These are phyloP conservation scores for Zymoseptoria ardabiliae DNA, from an alignment of 2,329 filamentous ascomycete genomes.

Conservation along the genomic window DNA sequence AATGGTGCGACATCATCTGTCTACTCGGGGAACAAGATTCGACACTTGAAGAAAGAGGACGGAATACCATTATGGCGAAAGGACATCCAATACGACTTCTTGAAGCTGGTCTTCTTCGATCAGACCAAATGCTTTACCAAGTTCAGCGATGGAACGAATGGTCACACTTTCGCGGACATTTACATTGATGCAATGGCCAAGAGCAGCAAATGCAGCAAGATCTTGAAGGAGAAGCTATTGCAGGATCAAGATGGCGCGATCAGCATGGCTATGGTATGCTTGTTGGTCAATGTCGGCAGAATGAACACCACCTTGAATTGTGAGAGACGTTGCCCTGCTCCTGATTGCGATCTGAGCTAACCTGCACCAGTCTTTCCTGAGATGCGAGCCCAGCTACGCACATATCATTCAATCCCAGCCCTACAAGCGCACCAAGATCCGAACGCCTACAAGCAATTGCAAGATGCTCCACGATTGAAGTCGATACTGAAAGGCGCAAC, in stretches of 20 bases:
- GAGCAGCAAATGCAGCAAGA: conserved; percentile 98
- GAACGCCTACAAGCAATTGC: conserved; percentile 93
- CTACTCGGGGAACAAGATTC: conserved; percentile 67
- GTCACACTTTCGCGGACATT: conserved; percentile 76
- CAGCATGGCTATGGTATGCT: conserved; percentile 98
- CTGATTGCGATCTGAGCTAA: conserved; percentile 14
- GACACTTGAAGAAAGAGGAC: conserved; percentile 82
- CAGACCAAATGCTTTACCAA: conserved; percentile 77
- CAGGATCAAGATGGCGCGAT: conserved; percentile 87
- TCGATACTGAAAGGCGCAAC: conserved; percentile 96
- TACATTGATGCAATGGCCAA: conserved; percentile 98
- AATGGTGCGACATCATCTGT: conserved; percentile 60
- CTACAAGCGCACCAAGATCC: conserved; percentile 91
- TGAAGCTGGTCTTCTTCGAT: conserved; percentile 72
- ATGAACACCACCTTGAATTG: conserved; percentile 99
- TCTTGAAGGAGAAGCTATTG: conserved; percentile 90
- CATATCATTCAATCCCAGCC: conserved; percentile 95
- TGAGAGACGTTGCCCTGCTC: conserved; percentile 39
- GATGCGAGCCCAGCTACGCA: conserved; percentile 95
- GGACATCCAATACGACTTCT: conserved; percentile 84
- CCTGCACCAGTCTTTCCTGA: conserved; percentile 77
- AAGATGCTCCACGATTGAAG: conserved; percentile 91
- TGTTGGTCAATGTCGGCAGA: conserved; percentile 90
- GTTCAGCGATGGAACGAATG: conserved; percentile 73
- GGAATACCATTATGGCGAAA: conserved; percentile 79